phyloP scores from a whole-genome alignment of 345 rosid species.

The Sapria himalayana region DNA sequence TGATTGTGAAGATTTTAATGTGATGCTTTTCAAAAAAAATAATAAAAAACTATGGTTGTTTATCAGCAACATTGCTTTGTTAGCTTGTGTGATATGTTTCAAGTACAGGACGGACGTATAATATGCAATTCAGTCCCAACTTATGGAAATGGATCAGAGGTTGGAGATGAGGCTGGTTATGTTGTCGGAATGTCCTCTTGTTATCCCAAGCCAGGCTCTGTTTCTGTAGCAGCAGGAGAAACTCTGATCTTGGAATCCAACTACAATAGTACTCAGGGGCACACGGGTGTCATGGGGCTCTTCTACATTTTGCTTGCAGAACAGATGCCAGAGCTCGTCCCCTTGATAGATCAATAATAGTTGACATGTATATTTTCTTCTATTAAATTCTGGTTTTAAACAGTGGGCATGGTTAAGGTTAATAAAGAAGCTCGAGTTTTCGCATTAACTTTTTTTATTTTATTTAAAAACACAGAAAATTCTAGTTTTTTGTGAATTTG shows the following conservation, averaged over 20 bases:
- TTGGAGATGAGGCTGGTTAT: constrained; percentile 77
- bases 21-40: too few species aligned
- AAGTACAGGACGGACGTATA: constrained; percentile 34
- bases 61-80: too few species aligned
- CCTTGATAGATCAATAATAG: too few species aligned
- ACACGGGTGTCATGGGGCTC: constrained; percentile 79
- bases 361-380: too few species aligned
- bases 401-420: too few species aligned
- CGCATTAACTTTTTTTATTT: too few species aligned
- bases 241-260: constrained; percentile 40
- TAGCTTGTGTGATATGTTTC: background rate
- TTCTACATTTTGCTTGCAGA: constrained; percentile 52
- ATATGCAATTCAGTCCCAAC: constrained; percentile 36
- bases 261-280: constrained; percentile 28
- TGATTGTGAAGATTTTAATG: too few species aligned
- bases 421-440: too few species aligned
- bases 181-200: constrained; percentile 86
- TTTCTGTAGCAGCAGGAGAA: constrained; percentile 39
- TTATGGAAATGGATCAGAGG: constrained; percentile 56
- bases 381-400: too few species aligned
- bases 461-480: too few species aligned
- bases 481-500: too few species aligned
- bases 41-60: too few species aligned
- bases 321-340: constrained; percentile 15
- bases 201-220: constrained; percentile 46